These are phyloP conservation scores for Populus tremula DNA, from an alignment of 345 rosid genomes.

Conservation along the genomic window DNA sequence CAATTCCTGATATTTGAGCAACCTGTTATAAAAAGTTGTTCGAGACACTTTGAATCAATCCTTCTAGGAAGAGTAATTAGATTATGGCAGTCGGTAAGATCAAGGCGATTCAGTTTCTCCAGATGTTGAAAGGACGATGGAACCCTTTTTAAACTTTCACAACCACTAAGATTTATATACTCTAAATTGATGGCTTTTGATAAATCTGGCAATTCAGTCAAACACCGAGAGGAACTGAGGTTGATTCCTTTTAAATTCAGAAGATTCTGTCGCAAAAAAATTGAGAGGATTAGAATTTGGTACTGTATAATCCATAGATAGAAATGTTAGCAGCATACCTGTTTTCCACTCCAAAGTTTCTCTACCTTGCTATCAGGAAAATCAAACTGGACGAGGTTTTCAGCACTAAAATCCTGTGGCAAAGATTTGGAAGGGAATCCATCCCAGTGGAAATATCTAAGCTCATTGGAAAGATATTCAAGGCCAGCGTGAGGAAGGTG, in stretches of 20 bases:
- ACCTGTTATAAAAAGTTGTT: not conserved
- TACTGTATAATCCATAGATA: too few species aligned
- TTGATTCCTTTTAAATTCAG: not conserved
- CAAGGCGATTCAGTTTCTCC: conserved; percentile 2
- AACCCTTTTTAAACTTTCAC: conserved; percentile 2
- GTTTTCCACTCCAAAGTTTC: conserved; percentile 8
- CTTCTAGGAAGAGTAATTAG: not conserved
- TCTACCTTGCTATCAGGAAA: not conserved
- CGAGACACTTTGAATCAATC: not conserved
- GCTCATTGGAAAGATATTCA: too few species aligned
- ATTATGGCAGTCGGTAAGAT: not conserved
- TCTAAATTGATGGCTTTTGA: conserved; percentile 2
- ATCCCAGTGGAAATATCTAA: conserved; percentile 7
- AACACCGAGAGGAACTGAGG: not conserved
- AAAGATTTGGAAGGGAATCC: not conserved
- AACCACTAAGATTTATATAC: not conserved
- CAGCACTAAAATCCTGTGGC: conserved; percentile 4
- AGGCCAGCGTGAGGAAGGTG: too few species aligned
- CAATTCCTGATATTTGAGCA: not conserved
- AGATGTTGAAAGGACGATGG: conserved; percentile 9
- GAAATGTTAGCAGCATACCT: not conserved
- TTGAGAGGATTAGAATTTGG: too few species aligned
- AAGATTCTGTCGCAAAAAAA: not conserved
- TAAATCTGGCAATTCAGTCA: conserved; percentile 4
- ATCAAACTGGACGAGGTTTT: not conserved